phyloP scores from a whole-genome alignment of 176 grass and related monocot genomes.

The Olyra latifolia region DNA sequence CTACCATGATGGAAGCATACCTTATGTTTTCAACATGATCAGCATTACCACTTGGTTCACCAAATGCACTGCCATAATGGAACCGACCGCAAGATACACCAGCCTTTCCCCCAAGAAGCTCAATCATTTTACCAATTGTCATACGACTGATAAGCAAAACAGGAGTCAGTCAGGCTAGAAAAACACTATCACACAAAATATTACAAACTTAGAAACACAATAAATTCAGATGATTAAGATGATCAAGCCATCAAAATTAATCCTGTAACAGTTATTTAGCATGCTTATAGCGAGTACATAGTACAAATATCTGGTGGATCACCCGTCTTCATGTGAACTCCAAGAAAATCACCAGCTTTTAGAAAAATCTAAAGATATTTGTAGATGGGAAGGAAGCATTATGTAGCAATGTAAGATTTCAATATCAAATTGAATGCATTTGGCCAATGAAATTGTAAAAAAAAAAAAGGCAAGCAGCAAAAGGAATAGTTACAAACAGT shows the following conservation, averaged over 20 bases:
- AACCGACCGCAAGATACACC: slow-evolving; percentile 87
- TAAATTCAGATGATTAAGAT: neutral
- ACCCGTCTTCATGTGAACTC: neutral
- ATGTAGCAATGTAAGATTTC: too few species aligned
- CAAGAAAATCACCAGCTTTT: neutral
- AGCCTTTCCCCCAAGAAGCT: slow-evolving; percentile 94
- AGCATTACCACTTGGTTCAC: slow-evolving; percentile 84
- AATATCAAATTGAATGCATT: neutral
- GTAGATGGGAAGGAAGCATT: too few species aligned
- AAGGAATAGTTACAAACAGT: neutral
- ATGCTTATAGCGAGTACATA: neutral
- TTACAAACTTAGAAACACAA: neutral
- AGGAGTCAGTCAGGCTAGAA: slow-evolving; percentile 1
- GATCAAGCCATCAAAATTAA: slow-evolving; percentile 1
- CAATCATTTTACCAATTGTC: slow-evolving; percentile 99
- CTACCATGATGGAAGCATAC: slow-evolving; percentile 38
- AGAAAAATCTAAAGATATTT: too few species aligned
- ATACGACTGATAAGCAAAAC: slow-evolving; percentile 60
- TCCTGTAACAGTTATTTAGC: neutral
- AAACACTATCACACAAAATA: neutral
- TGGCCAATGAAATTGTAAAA: neutral
- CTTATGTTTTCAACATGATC: slow-evolving; percentile 94
- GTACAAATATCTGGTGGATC: neutral
- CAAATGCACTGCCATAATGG: slow-evolving; percentile 96
- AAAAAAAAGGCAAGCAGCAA: neutral